Base-by-base conservation (phyloP, 768 basidiomycete species). In the Daedalea quercina region DNA sequence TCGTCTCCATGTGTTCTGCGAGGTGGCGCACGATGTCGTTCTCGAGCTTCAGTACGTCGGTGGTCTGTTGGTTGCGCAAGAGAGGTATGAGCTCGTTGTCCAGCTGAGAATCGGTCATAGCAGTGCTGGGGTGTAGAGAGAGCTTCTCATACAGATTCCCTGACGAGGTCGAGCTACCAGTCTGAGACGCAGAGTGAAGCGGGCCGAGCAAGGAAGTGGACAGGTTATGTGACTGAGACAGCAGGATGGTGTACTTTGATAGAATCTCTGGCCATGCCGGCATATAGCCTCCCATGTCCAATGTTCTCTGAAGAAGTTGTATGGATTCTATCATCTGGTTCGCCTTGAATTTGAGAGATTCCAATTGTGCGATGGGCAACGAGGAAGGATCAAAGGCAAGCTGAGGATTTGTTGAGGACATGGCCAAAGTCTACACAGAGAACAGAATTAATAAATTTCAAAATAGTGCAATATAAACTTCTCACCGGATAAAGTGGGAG, bases 191-290 rank as follows among this genome's bases (percentile, higher is more conserved):
- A 0, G 52, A 13, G 2, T 63, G 59, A 47, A 55, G 59, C n/a
- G 55, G 55, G 52, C 73, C 67, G 17, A 78, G 70, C 40, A 90
- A 76, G 0, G 82, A 78, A 48, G 75, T 80, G 42, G 84, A 85
- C 60, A 93, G 82, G 58, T 76, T 85, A 63, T 88, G 87, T 0
- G 87, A 88, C 61, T 92, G 90, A 0, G 87, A 88, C 51, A 92
- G 77, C 24, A 93, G 76, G 57, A 89, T 77, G 59, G 84, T 90
- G 78, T 91, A 92, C 72, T 90, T 91, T 13, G 85, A 82, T 50
- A 92, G 75, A 51, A 93, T 80, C 62, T 92, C 90, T 2, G 90
- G 90, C 90, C 90, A 92, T 8, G 86, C 69, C 2, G 85, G 82
- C 82, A 90, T 89, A n/a, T 64, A 72, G 34, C 80, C 74, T 12